These are phyloP conservation scores for Phialemoniopsis sp. DNA, from an alignment of 2,329 filamentous ascomycete species.

Conservation along the genomic window DNA sequence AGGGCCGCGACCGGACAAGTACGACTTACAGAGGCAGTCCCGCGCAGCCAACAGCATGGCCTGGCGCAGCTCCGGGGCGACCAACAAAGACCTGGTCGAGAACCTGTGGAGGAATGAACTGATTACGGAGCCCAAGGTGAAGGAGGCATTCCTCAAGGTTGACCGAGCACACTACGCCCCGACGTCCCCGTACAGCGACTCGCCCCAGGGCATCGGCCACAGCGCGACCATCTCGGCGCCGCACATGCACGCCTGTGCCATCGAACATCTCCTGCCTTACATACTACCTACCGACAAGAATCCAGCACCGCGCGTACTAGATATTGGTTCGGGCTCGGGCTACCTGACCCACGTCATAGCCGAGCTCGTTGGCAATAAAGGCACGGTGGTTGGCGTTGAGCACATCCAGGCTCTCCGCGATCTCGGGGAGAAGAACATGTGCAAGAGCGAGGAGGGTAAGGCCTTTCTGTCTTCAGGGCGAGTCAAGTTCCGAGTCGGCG, in stretches of 20 bases:
- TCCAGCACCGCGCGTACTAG: slow-evolving; percentile 53
- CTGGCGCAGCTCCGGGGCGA: slow-evolving; percentile 76
- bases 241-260: slow-evolving; percentile 56
- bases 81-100: slow-evolving; percentile 71
- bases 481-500: slow-evolving; percentile 70
- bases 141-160: slow-evolving; percentile 77
- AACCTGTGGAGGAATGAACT: slow-evolving; percentile 71
- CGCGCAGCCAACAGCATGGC: slow-evolving; percentile 58
- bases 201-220: slow-evolving; percentile 51
- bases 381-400: slow-evolving; percentile 66
- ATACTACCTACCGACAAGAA: slow-evolving; percentile 28
- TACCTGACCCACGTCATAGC: slow-evolving; percentile 89
- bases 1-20: not conserved
- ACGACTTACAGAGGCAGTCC: not conserved
- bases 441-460: slow-evolving; percentile 54
- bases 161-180: slow-evolving; percentile 85
- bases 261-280: slow-evolving; percentile 43
- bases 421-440: slow-evolving; percentile 62
- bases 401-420: slow-evolving; percentile 64
- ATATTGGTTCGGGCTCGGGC: slow-evolving; percentile 72
- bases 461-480: slow-evolving; percentile 57
- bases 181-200: slow-evolving; percentile 60
- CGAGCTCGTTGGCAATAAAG: slow-evolving; percentile 59
- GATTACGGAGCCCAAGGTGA: slow-evolving; percentile 68
- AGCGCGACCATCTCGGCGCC: slow-evolving; percentile 54